Evolutionary conservation across 441 rosid species (phyloP).

Genomic region (Croton laevigatus): DNA sequence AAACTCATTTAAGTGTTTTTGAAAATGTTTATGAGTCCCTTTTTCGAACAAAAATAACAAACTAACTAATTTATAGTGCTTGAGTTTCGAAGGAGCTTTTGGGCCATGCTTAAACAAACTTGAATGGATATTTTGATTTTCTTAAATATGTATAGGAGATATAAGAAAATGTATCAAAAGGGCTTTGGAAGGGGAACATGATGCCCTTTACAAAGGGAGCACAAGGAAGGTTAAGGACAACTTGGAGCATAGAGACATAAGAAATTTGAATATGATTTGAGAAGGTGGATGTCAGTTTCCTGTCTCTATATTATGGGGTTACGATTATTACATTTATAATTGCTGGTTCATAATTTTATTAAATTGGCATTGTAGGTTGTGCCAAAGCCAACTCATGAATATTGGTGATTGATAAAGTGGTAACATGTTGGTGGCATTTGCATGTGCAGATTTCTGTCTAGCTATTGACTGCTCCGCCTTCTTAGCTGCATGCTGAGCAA

Average conservation of each 20-base stretch:
- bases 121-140: no score
- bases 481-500: neutral
- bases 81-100: no score
- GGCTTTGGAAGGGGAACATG: neutral
- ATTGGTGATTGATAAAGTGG: neutral
- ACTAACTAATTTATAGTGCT: no score
- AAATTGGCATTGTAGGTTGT: neutral
- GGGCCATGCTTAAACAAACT: no score
- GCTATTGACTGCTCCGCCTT: neutral
- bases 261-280: neutral
- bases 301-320: constrained; percentile 1
- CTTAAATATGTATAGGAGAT: no score
- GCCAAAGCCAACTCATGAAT: constrained; percentile 14
- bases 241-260: neutral
- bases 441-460: constrained; percentile 10
- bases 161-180: no score
- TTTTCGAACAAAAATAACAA: no score
- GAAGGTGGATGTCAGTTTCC: constrained; percentile 19
- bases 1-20: no score
- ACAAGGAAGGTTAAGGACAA: neutral
- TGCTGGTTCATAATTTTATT: neutral
- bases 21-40: no score
- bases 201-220: constrained; percentile 9
- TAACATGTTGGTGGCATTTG: neutral
- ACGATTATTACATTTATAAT: neutral